Evolutionary conservation across 2,329 filamentous ascomycete genomes (phyloP).

Genomic region (Ampelomyces quisqualis): DNA sequence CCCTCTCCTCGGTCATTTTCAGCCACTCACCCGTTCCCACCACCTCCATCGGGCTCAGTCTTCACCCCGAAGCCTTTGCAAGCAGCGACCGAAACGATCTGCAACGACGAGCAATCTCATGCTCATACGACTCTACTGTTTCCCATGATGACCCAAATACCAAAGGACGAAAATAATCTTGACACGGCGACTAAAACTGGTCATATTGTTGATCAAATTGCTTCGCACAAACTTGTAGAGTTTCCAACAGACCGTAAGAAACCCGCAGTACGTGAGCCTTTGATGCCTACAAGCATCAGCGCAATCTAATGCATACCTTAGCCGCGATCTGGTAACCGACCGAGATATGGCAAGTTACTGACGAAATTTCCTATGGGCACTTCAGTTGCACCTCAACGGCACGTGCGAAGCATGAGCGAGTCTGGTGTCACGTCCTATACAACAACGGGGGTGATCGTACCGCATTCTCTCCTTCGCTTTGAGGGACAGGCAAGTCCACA

Average conservation of each 20-base stretch:
- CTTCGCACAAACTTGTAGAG: conserved; percentile 8
- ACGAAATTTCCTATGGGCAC: conserved; percentile 29
- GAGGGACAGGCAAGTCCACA: conserved; percentile 1
- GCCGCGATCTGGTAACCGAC: conserved; percentile 25
- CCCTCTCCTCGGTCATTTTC: conserved; percentile 13
- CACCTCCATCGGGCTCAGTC: conserved; percentile 10
- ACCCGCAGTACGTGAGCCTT: conserved; percentile 25
- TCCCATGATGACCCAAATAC: conserved; percentile 22
- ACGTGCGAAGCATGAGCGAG: conserved; percentile 30
- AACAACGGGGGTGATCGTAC: conserved; percentile 12
- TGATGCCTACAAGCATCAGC: conserved; percentile 1
- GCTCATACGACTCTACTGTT: conserved; percentile 10
- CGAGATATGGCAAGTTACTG: conserved; percentile 25
- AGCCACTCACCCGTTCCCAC: conserved; percentile 14
- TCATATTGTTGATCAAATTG: background rate
- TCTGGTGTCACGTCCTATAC: conserved; percentile 23
- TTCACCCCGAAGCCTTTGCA: conserved; percentile 11
- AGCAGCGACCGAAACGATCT: conserved; percentile 6
- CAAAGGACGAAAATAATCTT: background rate
- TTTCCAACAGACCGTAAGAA: conserved; percentile 27
- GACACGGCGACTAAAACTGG: background rate
- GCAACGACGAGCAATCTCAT: conserved; percentile 8
- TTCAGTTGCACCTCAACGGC: conserved; percentile 18
- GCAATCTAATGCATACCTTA: conserved; percentile 15
- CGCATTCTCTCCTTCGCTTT: background rate